Evolutionary conservation across 2,329 filamentous ascomycete genomes (phyloP).

Genomic region (Cryphonectria carpinicola): DNA sequence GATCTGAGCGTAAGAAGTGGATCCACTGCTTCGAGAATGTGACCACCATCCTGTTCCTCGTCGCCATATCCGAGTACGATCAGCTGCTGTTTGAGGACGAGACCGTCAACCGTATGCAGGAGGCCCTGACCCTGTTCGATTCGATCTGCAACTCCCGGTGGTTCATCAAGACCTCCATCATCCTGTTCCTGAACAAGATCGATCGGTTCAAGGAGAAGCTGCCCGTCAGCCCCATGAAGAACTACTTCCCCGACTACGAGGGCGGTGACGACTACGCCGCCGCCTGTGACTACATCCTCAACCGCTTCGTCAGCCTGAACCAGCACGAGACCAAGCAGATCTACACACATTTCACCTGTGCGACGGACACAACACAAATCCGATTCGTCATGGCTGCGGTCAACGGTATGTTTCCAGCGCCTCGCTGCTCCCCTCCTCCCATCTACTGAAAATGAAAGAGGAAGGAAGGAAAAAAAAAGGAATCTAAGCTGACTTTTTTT

Average conservation of each 20-base stretch:
- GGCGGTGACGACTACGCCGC: constrained; percentile 93
- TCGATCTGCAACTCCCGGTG: constrained; percentile 87
- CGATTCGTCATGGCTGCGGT: constrained; percentile 99
- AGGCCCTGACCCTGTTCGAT: constrained; percentile 83
- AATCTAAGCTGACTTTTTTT: constrained; percentile 46
- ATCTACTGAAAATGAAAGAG: background rate
- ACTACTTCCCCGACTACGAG: constrained; percentile 90
- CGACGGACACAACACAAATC: constrained; percentile 98
- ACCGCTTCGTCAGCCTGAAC: constrained; percentile 97
- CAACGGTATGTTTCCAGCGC: constrained; percentile 70
- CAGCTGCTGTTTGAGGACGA: constrained; percentile 95
- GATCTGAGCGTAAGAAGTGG: constrained; percentile 98
- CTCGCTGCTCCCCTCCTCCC: background rate
- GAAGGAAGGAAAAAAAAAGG: too few species aligned
- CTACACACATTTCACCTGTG: constrained; percentile 99
- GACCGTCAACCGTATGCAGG: constrained; percentile 94
- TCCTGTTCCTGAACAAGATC: constrained; percentile 89
- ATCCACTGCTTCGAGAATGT: constrained; percentile 99
- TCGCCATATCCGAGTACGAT: constrained; percentile 97
- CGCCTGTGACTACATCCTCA: constrained; percentile 98
- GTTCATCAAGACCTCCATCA: constrained; percentile 90
- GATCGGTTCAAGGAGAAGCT: constrained; percentile 89
- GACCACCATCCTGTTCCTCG: constrained; percentile 93
- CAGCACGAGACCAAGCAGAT: constrained; percentile 99
- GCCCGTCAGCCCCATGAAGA: constrained; percentile 79